Evolutionary conservation across 2,329 filamentous ascomycete species (phyloP), one percentile per base, ranked within the genome.

Genomic region (Tolypocladium tropicale): DNA sequence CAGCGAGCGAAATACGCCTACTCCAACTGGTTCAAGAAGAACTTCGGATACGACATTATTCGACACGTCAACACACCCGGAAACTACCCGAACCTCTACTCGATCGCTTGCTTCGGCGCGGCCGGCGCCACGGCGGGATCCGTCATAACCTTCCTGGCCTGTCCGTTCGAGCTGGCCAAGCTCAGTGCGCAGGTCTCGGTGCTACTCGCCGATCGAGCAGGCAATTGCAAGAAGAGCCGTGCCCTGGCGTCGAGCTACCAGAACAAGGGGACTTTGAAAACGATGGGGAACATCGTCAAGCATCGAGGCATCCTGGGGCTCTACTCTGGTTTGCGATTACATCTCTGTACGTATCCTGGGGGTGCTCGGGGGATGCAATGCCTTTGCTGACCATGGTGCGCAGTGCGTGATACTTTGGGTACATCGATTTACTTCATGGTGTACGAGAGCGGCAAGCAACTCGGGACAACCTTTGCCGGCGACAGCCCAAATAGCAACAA

Each of bases 91-190:
- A 91, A 82, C 50, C 62, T 89, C 11, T 84, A 86, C 65, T 90
- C 89, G 0, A 75, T 92, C 55, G 77, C 82, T 56, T 92, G 88
- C 66, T 93, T 92, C 71, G 88, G 86, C 28, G 80, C 84, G 12
- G 87, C 89, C 48, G 89, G 90, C 53, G 89, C 88, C 43, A 89
- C 86, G 14, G 87, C 90, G 53, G 90, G 90, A 56, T 90, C 87
- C 25, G 80, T 84, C 58, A 92, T 94, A 55, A 92, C 90, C 10
- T 78, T 88, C 53, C 82, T 94, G 63, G 89, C 90, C 62, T 95
- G 90, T 66, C 90, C 90, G 1, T 95, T 95, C 67, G 90, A 95
- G 70, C 79, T 95, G 69, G 92, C 89, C n/a, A 95, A 95, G 71
- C 78, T 94, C 57, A 92, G 88, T 68, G 89, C 90, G 18, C 90